A percentile compares a stretch with the other conserved stretches of the same genome.
Evolutionary conservation across 1,284 basidiomycete species (phyloP).

Genomic region (Puccinia horiana): DNA sequence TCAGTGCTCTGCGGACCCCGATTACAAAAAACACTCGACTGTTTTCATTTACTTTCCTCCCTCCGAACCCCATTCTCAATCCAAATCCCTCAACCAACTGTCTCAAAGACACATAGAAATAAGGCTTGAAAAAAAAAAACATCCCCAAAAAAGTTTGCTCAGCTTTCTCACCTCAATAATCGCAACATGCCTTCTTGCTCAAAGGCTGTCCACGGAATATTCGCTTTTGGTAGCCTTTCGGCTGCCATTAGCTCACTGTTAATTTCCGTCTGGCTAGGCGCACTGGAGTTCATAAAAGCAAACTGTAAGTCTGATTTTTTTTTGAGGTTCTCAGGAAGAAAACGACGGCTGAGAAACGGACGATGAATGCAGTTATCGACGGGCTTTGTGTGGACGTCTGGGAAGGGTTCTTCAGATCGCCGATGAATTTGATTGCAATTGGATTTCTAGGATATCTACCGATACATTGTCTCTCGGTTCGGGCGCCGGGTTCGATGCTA

Average conservation of each 20-base stretch:
- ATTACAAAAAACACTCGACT: background rate
- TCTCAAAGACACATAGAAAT: too few species aligned
- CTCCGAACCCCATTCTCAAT: background rate
- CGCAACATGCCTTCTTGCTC: background rate
- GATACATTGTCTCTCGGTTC: background rate
- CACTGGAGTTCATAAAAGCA: constrained; percentile 22
- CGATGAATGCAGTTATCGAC: constrained; percentile 19
- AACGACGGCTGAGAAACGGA: too few species aligned
- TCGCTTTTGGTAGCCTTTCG: constrained; percentile 7
- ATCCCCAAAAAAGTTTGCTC: too few species aligned
- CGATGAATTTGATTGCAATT: constrained; percentile 19
- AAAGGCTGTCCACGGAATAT: constrained; percentile 15
- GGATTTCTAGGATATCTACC: constrained; percentile 22
- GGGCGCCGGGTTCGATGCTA: constrained; percentile 7
- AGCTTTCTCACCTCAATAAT: background rate
- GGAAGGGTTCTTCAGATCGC: constrained; percentile 38
- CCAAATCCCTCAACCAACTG: background rate
- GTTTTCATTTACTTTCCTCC: background rate
- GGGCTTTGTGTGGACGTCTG: constrained; percentile 37
- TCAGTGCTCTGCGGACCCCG: too few species aligned
- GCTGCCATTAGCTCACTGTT: constrained; percentile 14
- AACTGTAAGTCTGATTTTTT: constrained; percentile 26
- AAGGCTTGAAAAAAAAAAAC: too few species aligned
- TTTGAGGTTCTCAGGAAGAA: background rate
- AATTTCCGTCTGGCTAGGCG: constrained; percentile 18